Conservation (phyloP, 306 rosid genomes). For the Inga oerstediana region DNA sequence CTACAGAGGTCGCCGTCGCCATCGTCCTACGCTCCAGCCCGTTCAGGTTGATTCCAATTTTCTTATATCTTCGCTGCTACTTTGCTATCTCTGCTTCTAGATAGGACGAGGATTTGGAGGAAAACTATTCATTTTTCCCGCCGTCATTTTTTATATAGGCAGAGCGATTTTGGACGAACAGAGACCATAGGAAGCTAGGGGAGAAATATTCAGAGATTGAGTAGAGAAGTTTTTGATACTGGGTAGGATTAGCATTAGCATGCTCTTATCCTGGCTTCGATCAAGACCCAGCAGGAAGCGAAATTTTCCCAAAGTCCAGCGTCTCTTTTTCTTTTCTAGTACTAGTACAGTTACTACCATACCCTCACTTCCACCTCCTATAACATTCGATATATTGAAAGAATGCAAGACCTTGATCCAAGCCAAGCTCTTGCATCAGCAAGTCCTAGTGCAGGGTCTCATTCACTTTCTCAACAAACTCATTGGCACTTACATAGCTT, state of each 20-base stretch:
- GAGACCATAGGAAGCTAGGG: neutral
- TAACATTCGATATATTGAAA: constrained; percentile 10
- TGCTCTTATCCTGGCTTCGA: neutral
- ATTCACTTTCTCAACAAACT: constrained; percentile 33
- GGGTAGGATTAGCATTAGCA: neutral
- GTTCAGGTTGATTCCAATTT: too few relatives aligned
- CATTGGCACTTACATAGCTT: constrained; percentile 52
- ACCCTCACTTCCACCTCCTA: constrained; percentile 2
- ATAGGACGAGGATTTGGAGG: neutral
- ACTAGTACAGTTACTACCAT: neutral
- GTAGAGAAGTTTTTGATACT: neutral
- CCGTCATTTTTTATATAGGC: neutral
- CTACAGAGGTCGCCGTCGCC: neutral
- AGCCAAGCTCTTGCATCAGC: constrained; percentile 59
- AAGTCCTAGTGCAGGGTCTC: constrained; percentile 41
- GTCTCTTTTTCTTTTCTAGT: neutral
- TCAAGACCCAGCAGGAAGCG: neutral
- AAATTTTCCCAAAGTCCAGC: neutral
- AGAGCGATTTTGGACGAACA: neutral
- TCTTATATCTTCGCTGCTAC: too few relatives aligned
- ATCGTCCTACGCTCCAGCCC: neutral
- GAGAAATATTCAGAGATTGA: neutral
- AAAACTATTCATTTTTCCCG: neutral
- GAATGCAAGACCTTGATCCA: constrained; percentile 47
- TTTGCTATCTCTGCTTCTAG: neutral